Evolutionary conservation across 2,329 filamentous ascomycete genomes (phyloP).

Genomic region (Talaromyces sp.): DNA sequence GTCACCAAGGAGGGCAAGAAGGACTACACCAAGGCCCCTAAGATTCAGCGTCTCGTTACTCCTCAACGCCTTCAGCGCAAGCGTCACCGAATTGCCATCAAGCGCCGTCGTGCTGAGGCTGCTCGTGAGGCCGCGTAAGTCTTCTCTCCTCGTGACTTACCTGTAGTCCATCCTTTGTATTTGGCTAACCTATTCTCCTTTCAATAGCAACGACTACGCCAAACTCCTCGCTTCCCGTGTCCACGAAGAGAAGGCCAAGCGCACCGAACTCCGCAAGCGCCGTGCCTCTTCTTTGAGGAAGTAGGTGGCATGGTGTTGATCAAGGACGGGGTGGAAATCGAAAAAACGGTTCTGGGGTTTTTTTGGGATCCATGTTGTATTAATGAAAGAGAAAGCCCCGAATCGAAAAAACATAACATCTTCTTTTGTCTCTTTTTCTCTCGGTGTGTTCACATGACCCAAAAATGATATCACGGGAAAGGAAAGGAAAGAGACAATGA

Average conservation of each 20-base stretch:
- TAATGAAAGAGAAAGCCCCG: slow-evolving; percentile 5
- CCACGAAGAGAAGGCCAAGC: slow-evolving; percentile 88
- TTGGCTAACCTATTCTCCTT: not conserved
- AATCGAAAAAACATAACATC: slow-evolving; percentile 6
- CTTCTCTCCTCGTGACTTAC: slow-evolving; percentile 25
- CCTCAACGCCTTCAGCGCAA: slow-evolving; percentile 99
- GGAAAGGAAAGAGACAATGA: not conserved
- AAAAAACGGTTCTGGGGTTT: slow-evolving; percentile 19
- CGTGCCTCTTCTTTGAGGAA: slow-evolving; percentile 92
- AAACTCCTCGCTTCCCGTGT: slow-evolving; percentile 96
- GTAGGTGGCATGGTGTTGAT: slow-evolving; percentile 41
- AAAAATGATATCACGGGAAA: not conserved
- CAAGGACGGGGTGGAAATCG: slow-evolving; percentile 14
- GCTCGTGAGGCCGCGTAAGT: slow-evolving; percentile 98
- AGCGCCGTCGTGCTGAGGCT: slow-evolving; percentile 95
- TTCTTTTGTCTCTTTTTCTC: slow-evolving; percentile 1
- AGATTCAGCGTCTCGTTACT: slow-evolving; percentile 99
- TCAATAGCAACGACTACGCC: slow-evolving; percentile 82
- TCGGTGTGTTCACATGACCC: not conserved
- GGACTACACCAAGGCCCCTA: slow-evolving; percentile 99
- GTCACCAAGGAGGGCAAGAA: slow-evolving; percentile 94
- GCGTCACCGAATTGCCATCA: slow-evolving; percentile 95
- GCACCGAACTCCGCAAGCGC: slow-evolving; percentile 93
- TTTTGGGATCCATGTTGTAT: slow-evolving; percentile 19
- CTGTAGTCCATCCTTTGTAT: not conserved